Base-by-base conservation (phyloP, 768 basidiomycete species). In the Boletus fagicola region DNA sequence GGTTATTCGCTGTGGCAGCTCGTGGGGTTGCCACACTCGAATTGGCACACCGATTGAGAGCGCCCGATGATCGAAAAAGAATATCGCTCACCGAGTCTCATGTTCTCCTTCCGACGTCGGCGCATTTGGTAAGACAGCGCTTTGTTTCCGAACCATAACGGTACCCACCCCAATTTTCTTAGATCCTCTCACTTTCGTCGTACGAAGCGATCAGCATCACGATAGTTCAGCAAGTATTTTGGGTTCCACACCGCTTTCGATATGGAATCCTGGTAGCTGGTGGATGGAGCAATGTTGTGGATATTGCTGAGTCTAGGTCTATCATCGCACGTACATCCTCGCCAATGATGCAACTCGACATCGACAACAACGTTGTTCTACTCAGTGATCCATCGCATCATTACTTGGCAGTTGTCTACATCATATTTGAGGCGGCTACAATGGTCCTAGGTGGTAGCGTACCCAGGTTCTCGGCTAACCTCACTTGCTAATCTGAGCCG, bases 221-320 rank as follows among this genome's bases (percentile, higher is more conserved):
- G 7, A 75, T 80, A n/a, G 72, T 83, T 53, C 80, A 80, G 50
- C 80, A 81, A 58, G 63, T 86, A 51, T 89, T 87, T 63, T 89
- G 87, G 83, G 87, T 90, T 4, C 89, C 90, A 0, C 85, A 88
- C 64, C 79, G 86, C 26, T 90, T 91, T 65, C 76, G 88, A 47
- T 82, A 84, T 62, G 90, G 88, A 0, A 77, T 91, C 24, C 64
- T 90, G 1, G 81, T 82, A 4, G 86, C 88, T 0, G 88, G 87
- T 38, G 82, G 79, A 5, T 90, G 83, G 82, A 80, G 76, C 12
- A 90, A 89, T 62, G 80, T 79, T 46, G 87, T 83, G 10, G 89
- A 89, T 63, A 80, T 90, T 33, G 85, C 86, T 88, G 63, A 65
- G 83, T 57, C 9, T 11, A 1, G 2, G 16, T 30, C 73, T 42